Evolutionary conservation across 2,329 filamentous ascomycete genomes (phyloP).

Genomic region (Penicillium corylophilum): DNA sequence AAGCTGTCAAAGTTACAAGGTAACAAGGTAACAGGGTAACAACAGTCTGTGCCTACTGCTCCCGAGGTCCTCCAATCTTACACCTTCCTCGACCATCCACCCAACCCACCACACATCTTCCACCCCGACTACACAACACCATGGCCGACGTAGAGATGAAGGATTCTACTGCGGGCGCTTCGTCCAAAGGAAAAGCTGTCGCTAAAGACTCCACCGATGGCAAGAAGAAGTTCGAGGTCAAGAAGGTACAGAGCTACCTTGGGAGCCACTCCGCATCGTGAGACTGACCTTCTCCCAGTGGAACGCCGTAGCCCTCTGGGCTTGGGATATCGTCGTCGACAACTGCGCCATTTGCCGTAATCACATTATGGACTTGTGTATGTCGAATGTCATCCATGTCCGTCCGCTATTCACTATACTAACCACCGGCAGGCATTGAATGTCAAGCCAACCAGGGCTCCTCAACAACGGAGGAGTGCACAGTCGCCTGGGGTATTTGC

Average conservation of each 20-base stretch:
- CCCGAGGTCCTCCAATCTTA: conserved; percentile 1
- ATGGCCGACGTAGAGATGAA: conserved; percentile 99
- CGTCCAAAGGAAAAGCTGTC: conserved; percentile 54
- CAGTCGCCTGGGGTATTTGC: conserved; percentile 98
- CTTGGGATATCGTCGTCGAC: conserved; percentile 99
- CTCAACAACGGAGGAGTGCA: conserved; percentile 95
- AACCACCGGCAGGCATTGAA: conserved; percentile 70
- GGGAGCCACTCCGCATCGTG: conserved; percentile 1
- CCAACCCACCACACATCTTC: conserved; percentile 8
- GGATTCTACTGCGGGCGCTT: conserved; percentile 61
- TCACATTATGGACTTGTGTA: conserved; percentile 99
- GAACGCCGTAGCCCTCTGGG: conserved; percentile 98
- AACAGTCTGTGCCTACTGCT: conserved; percentile 5
- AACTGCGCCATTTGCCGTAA: conserved; percentile 99
- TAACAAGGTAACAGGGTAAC: no score
- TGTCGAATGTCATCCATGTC: conserved; percentile 29
- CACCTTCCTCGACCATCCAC: conserved; percentile 7
- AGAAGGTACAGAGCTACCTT: conserved; percentile 68
- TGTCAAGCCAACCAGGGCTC: conserved; percentile 98
- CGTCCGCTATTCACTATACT: background rate
- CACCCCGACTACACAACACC: conserved; percentile 15
- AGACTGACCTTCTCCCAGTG: conserved; percentile 60
- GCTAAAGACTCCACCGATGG: conserved; percentile 54
- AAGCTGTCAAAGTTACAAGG: background rate
- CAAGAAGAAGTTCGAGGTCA: conserved; percentile 95